Conservation (phyloP, 192 early-diverging fungal genomes). For the Coemansia pectinata region DNA sequence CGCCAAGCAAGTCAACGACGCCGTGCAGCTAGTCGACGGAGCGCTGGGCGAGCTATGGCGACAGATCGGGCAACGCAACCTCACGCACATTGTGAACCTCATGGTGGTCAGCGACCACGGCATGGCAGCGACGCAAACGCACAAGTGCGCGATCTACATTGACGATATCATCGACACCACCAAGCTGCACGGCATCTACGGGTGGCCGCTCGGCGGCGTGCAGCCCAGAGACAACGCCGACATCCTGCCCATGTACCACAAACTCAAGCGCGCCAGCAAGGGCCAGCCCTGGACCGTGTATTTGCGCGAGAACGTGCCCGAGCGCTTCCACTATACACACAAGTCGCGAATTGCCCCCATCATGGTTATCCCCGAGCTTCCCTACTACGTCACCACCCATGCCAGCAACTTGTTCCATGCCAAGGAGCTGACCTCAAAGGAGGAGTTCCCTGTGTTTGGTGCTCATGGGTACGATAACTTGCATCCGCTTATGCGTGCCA, state of each 20-base stretch:
- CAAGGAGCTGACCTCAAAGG: neutral
- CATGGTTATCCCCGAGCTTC: constrained; percentile 65
- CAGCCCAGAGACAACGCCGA: constrained; percentile 56
- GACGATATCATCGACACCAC: constrained; percentile 71
- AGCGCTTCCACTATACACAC: constrained; percentile 68
- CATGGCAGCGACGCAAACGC: constrained; percentile 62
- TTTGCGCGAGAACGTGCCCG: constrained; percentile 69
- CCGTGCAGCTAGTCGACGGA: constrained; percentile 58
- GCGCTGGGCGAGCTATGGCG: constrained; percentile 62
- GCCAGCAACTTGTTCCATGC: constrained; percentile 17
- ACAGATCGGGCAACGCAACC: constrained; percentile 60
- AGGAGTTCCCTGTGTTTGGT: constrained; percentile 52
- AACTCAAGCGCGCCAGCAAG: constrained; percentile 51
- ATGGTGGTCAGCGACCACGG: constrained; percentile 84
- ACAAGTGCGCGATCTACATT: constrained; percentile 65
- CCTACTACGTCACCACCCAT: constrained; percentile 59
- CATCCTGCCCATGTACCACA: constrained; percentile 55
- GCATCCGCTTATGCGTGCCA: constrained; percentile 76
- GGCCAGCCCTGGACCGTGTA: constrained; percentile 66
- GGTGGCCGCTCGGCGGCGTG: constrained; percentile 65
- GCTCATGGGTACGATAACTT: constrained; percentile 85
- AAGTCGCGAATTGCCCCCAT: constrained; percentile 76
- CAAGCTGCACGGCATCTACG: constrained; percentile 57
- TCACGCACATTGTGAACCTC: constrained; percentile 67
- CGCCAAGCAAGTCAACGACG: constrained; percentile 60